phyloP scores from a whole-genome alignment of 768 basidiomycete species.

The Suillus plorans region DNA sequence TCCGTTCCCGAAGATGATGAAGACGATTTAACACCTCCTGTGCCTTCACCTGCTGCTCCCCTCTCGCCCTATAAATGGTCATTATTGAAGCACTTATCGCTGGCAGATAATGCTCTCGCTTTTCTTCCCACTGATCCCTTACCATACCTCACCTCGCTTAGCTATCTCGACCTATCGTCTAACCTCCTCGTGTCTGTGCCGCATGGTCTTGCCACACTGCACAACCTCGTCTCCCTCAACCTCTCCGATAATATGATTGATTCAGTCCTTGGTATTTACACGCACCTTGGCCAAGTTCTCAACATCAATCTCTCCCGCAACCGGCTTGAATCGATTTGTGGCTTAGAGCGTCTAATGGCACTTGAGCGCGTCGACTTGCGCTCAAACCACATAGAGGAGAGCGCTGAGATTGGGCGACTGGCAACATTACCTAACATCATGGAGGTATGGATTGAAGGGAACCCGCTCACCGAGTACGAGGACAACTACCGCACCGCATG shows the following conservation, averaged over 20 bases:
- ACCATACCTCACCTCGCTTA: constrained; percentile 68
- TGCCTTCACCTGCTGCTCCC: constrained; percentile 30
- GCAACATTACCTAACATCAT: constrained; percentile 74
- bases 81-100: constrained; percentile 69
- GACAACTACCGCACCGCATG: constrained; percentile 74
- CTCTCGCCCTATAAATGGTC: constrained; percentile 71
- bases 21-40: constrained; percentile 20
- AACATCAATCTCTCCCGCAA: constrained; percentile 82
- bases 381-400: constrained; percentile 76
- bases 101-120: constrained; percentile 80
- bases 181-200: constrained; percentile 92
- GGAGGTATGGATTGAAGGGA: constrained; percentile 83
- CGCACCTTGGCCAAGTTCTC: constrained; percentile 73
- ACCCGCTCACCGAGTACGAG: constrained; percentile 72
- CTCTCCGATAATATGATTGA: constrained; percentile 98
- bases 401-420: constrained; percentile 81
- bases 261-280: constrained; percentile 87
- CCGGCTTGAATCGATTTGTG: constrained; percentile 92
- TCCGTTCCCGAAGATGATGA: constrained; percentile 56
- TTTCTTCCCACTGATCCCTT: constrained; percentile 72
- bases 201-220: constrained; percentile 66
- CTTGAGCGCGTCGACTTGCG: constrained; percentile 87
- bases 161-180: constrained; percentile 85
- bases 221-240: constrained; percentile 86
- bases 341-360: constrained; percentile 84